These are phyloP conservation scores for Boletellus emodensis DNA, from an alignment of 768 basidiomycete genomes.

Conservation along the genomic window DNA sequence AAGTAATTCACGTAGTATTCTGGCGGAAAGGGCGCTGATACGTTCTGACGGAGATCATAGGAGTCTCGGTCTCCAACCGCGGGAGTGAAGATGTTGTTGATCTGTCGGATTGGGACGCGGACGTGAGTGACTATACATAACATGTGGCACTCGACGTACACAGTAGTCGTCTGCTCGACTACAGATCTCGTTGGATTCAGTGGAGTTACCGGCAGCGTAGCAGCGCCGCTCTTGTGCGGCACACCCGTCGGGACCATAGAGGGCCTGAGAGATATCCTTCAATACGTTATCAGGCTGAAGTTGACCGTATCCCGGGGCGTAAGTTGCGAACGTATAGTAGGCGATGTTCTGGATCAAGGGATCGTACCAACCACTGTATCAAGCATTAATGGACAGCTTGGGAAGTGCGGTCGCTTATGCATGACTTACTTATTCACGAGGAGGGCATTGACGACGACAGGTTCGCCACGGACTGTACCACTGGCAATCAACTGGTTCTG, in stretches of 20 bases:
- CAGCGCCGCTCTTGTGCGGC: slow-evolving; percentile 52
- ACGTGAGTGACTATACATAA: not conserved
- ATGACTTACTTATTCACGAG: slow-evolving; percentile 57
- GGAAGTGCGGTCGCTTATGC: not conserved
- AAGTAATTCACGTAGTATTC: slow-evolving; percentile 53
- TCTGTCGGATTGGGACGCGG: slow-evolving; percentile 25
- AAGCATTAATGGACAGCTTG: not conserved
- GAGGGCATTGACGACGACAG: slow-evolving; percentile 52
- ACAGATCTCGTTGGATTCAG: slow-evolving; percentile 49
- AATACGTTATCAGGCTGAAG: slow-evolving; percentile 48
- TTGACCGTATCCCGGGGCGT: slow-evolving; percentile 66
- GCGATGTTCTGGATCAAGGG: slow-evolving; percentile 60
- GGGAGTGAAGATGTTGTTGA: slow-evolving; percentile 44
- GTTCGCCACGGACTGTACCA: slow-evolving; percentile 45
- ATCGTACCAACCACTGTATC: slow-evolving; percentile 58
- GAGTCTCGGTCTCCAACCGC: slow-evolving; percentile 51
- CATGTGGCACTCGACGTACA: slow-evolving; percentile 34
- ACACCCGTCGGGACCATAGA: slow-evolving; percentile 48
- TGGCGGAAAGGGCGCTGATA: slow-evolving; percentile 51
- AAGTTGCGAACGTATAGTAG: slow-evolving; percentile 54
- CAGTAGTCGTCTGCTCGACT: slow-evolving; percentile 50
- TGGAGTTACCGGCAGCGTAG: slow-evolving; percentile 47
- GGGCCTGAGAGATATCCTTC: slow-evolving; percentile 44
- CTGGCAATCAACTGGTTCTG: slow-evolving; percentile 52
- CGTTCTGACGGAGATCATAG: slow-evolving; percentile 56